A percentile compares a stretch with the other conserved stretches of the same genome.
Conservation (phyloP, 1,284 basidiomycete genomes). For the Mycosarcoma maydis region DNA sequence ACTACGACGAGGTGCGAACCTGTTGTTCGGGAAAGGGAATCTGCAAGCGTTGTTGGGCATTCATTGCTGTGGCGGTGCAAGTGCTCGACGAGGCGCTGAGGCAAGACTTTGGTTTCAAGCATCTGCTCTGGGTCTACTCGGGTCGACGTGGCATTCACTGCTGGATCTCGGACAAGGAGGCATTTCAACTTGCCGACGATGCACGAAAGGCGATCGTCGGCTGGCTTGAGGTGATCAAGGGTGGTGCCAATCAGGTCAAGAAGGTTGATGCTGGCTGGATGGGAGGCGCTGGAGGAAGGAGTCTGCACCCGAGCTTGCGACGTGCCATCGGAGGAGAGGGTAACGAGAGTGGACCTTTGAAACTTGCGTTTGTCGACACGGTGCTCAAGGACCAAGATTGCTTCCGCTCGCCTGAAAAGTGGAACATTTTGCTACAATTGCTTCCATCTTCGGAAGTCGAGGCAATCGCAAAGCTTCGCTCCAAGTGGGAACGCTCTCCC, state of each 20-base stretch:
- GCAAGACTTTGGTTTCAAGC: slow-evolving; percentile 79
- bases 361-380: slow-evolving; percentile 74
- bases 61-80: slow-evolving; percentile 90
- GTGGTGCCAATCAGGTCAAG: slow-evolving; percentile 81
- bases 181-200: slow-evolving; percentile 89
- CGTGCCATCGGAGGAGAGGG: slow-evolving; percentile 66
- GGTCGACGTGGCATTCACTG: slow-evolving; percentile 97
- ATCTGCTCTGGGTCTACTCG: slow-evolving; percentile 96
- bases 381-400: slow-evolving; percentile 87
- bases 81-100: slow-evolving; percentile 83
- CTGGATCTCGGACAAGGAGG: slow-evolving; percentile 92
- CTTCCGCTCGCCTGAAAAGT: slow-evolving; percentile 78
- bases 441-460: slow-evolving; percentile 71
- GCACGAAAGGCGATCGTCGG: slow-evolving; percentile 85
- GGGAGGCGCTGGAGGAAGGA: slow-evolving; percentile 73
- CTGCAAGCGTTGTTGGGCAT: slow-evolving; percentile 92
- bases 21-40: slow-evolving; percentile 93
- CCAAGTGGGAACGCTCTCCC: slow-evolving; percentile 74
- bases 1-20: slow-evolving; percentile 94
- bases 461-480: slow-evolving; percentile 68
- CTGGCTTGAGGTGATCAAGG: slow-evolving; percentile 85
- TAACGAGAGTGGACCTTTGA: slow-evolving; percentile 70
- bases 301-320: slow-evolving; percentile 60
- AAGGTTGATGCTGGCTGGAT: slow-evolving; percentile 76
- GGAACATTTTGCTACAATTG: slow-evolving; percentile 78